Evolutionary conservation across 2,329 filamentous ascomycete species (phyloP), one percentile per base, ranked within the genome.

Genomic region (Cryphonectria japonica): DNA sequence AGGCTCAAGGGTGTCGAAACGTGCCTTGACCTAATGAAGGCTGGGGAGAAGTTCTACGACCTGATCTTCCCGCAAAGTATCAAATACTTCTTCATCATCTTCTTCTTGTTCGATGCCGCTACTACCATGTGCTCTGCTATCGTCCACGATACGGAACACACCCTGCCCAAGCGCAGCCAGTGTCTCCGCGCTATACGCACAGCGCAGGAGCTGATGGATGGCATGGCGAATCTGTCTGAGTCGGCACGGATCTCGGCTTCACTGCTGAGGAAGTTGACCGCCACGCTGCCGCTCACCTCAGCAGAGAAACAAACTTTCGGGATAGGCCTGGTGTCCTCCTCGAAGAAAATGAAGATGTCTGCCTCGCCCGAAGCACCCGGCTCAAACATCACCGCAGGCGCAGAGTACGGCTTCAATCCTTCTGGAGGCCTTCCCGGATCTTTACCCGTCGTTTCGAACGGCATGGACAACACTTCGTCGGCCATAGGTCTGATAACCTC

Each of bases 61-160:
- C 43, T 78, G 13, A 71, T 70, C 9, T 76, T 66, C 19, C 72
- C 76, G 54, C 69, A 67, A 2, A 75, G 75, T 14, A 74, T 76
- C 64, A 78, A 76, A 66, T 79, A 77, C 69, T 76, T 77, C 64
- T 78, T 76, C 69, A 74, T 76, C 60, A 74, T 78, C 67, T 78
- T 79, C 69, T 79, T 77, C 74, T 76, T 79, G 52, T 79, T 79
- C 64, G 77, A 79, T 66, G 75, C 76, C 34, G 71, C 76, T 13
- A 78, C 76, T 14, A 72, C 75, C 52, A 64, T 79, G 69, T 79
- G 76, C 69, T 78, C 76, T 9, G 77, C 75, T 1, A 71, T 79
- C 37, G 70, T 76, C 19, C 76, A 77, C 64, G 77, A 79, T 60
- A 73, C 74, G 34, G 74, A 74, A 14, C 67, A 74, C 57, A 75